Evolutionary conservation across 164 flowering plant genomes (phyloP), one percentile per base, ranked within the genome.

Genomic region (Santalum album): DNA sequence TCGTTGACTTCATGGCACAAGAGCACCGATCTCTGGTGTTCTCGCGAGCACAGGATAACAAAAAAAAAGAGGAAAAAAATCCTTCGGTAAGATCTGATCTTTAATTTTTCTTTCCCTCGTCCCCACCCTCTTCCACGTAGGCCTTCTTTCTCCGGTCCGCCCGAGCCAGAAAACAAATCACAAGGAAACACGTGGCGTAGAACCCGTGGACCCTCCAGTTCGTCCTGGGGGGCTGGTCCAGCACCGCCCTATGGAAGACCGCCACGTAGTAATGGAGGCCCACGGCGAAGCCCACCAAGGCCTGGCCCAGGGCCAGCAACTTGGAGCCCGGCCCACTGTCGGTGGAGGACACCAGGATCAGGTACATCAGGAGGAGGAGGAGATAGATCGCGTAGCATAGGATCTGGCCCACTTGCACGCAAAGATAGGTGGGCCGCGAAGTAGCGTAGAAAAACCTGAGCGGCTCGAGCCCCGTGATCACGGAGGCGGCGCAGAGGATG

Each of bases 81-180:
- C 34, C 34, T 9, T 29, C 9, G 4, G 34, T 9, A 9, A 36
- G 12, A 36, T 2, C 2, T 36, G 12, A n/a, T n/a, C n/a, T n/a
- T 62, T 55, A 90, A 52, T 65, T 87, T 73, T 70, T 78, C 81
- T 88, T 91, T n/a, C 87, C 89, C 46, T 86, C 95, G n/a, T 78
- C 83, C 0, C 92, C 86, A 5, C 80, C 85, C 0, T 78, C 90
- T 55, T 72, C 90, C 58, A 81, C 35, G 61, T 91, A 91, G n/a
- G 85, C 80, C 68, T 91, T 91, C 86, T 91, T 91, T 53, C 87
- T 77, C 75, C 90, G 63, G 54, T 91, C 96, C 12, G 79, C 78
- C 1, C 49, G 57, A 4, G 83, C 77, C 14, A 80, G 62, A 59
- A 84, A 22, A 71, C 95, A 82, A 60, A 88, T 70, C 59, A 76